phyloP scores from a whole-genome alignment of 2,329 filamentous ascomycete species.

The Aspergillus fructus region DNA sequence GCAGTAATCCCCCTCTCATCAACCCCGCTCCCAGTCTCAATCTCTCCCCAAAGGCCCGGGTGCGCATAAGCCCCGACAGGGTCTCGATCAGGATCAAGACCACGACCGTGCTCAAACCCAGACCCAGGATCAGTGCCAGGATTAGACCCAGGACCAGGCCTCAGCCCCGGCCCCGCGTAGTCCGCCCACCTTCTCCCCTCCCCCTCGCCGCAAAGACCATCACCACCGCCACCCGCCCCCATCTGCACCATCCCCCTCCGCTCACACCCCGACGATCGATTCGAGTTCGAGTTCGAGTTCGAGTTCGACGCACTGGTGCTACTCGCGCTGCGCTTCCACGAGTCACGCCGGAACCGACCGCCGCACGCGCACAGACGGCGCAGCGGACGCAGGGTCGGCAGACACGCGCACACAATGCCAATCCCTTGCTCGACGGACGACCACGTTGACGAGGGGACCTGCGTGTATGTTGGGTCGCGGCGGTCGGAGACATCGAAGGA shows the following conservation, averaged over 20 bases:
- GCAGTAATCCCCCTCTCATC: neutral
- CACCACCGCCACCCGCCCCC: too few species aligned
- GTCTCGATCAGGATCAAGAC: too few species aligned
- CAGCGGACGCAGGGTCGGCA: conserved; percentile 27
- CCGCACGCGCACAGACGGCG: neutral
- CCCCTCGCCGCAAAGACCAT: too few species aligned
- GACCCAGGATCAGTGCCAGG: neutral
- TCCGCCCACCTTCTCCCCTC: too few species aligned
- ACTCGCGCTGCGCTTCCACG: neutral
- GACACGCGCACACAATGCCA: conserved; percentile 28
- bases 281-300: neutral
- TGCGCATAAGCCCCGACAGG: too few species aligned
- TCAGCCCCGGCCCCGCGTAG: too few species aligned
- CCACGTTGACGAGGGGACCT: conserved; percentile 23
- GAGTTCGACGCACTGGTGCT: too few species aligned
- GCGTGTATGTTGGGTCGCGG: conserved; percentile 19
- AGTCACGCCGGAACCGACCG: neutral
- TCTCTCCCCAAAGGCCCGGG: too few species aligned
- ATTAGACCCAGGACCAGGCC: too few species aligned
- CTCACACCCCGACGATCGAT: neutral
- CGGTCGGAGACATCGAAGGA: conserved; percentile 16
- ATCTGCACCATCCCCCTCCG: too few species aligned
- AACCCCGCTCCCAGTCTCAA: too few species aligned
- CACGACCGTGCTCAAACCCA: neutral
- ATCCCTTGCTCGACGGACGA: conserved; percentile 30